Evolutionary conservation across 1,284 basidiomycete species (phyloP).

Genomic region (Amylostereum areolatum): DNA sequence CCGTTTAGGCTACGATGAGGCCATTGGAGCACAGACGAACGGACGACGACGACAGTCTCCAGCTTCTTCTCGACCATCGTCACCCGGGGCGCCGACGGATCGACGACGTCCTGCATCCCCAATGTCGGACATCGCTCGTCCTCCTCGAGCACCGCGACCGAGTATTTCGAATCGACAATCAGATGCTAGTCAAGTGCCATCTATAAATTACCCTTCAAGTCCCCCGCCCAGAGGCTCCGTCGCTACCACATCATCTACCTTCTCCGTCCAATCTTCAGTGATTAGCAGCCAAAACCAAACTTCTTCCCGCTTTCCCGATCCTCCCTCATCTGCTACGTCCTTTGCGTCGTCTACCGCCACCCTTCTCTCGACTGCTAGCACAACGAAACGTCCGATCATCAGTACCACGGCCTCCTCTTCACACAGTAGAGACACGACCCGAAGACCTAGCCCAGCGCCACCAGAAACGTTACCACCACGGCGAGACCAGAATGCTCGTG

Average conservation of each 20-base stretch:
- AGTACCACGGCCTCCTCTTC: constrained; percentile 3
- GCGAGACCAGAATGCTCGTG: constrained; percentile 59
- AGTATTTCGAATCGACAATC: constrained; percentile 22
- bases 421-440: constrained; percentile 12
- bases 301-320: constrained; percentile 19
- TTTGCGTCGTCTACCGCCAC: constrained; percentile 13
- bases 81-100: constrained; percentile 8
- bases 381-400: constrained; percentile 8
- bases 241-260: constrained; percentile 8
- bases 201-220: constrained; percentile 15
- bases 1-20: constrained; percentile 6
- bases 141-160: constrained; percentile 30
- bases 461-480: constrained; percentile 24
- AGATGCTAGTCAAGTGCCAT: constrained; percentile 18
- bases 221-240: constrained; percentile 12
- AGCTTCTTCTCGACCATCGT: constrained; percentile 4
- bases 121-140: constrained; percentile 10
- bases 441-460: constrained; percentile 13
- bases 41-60: constrained; percentile 6
- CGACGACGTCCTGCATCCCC: constrained; percentile 18
- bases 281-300: constrained; percentile 15
- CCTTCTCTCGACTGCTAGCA: neutral
- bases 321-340: constrained; percentile 19
- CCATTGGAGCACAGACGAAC: neutral
- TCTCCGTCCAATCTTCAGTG: constrained; percentile 9